These are phyloP conservation scores for Brachypodium distachyon DNA, from an alignment of 202 grass and related monocot species.

Conservation along the genomic window DNA sequence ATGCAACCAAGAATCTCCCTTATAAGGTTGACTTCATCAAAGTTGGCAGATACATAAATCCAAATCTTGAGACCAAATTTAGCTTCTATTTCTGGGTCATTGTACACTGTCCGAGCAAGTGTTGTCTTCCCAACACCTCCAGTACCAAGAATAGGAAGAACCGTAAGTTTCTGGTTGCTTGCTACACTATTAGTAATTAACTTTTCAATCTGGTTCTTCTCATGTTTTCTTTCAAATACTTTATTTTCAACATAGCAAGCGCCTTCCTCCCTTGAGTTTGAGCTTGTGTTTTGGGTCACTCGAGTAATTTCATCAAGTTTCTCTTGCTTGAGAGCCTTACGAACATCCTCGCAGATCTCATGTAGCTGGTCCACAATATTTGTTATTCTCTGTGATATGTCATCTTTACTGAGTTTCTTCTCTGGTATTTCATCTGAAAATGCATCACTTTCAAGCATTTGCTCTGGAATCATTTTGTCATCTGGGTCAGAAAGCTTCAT, in stretches of 20 bases:
- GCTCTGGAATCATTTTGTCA: neutral
- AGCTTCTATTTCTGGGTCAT: slow-evolving; percentile 15
- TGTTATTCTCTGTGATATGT: neutral
- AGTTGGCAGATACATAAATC: slow-evolving; percentile 38
- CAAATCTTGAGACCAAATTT: slow-evolving; percentile 37
- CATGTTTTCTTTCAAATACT: slow-evolving; percentile 19
- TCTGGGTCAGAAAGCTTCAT: neutral
- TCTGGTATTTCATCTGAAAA: neutral
- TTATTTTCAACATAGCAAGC: slow-evolving; percentile 20
- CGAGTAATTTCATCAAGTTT: slow-evolving; percentile 18
- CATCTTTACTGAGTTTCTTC: neutral
- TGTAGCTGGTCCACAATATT: slow-evolving; percentile 12
- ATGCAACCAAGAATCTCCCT: slow-evolving; percentile 28
- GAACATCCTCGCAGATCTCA: slow-evolving; percentile 32
- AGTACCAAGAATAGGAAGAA: slow-evolving; percentile 36
- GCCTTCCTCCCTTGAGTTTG: neutral
- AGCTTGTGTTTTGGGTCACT: neutral
- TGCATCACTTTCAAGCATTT: neutral
- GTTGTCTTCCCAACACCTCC: slow-evolving; percentile 55
- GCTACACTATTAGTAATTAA: neutral
- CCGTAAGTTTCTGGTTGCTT: slow-evolving; percentile 12
- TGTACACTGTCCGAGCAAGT: slow-evolving; percentile 31
- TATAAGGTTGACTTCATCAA: slow-evolving; percentile 29
- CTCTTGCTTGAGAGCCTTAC: slow-evolving; percentile 16
- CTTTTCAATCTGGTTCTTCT: slow-evolving; percentile 8